Evolutionary conservation across 73 alveolate genomes (phyloP), one percentile per base, ranked within the genome.

Genomic region (Blepharisma stoltei): DNA sequence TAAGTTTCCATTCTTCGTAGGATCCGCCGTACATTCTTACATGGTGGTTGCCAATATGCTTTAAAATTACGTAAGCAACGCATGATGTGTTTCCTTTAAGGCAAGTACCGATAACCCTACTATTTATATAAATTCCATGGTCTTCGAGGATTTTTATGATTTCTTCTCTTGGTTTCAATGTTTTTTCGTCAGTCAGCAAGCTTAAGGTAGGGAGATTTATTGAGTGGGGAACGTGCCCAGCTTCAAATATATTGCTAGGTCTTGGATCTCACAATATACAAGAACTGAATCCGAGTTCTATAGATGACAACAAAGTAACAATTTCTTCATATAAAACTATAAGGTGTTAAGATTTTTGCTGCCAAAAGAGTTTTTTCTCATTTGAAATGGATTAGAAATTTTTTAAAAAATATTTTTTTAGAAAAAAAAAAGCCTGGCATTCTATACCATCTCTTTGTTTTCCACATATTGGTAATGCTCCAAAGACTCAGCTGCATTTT

Each of bases 231-330:
- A 60, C 73, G 5, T n/a, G 14, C 0, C 73, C 73, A 1, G 14
- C 18, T 20, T 60, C 46, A 60, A 60, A 60, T 14, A 25, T 38
- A 14, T 60, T 38, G 5, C 46, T 9, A 9, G 73, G 73, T 60
- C 73, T 60, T 1, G 73, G 73, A 60, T 60, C 73, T 47, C 73
- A 60, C 14, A 60, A 8, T 14, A n/a, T 14, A 60, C 4, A n/a
- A 18, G 14, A 14, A 5, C 46, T 5, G 14, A 0, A 1, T 20
- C 46, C 46, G 2, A 1, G 0, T n/a, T 25, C 23, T n/a, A 60
- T 60, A 9, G 14, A 9, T 0, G 14, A 11, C 2, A 14, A 14
- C 3, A 60, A 9, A 14, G 14, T 1, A n/a, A 18, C 18, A 25
- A 60, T 25, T 18, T 60, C 45, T 14, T n/a, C n/a, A 25, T 20